phyloP scores from a whole-genome alignment of 106 monocot genomes.

The Platanthera zijinensis region DNA sequence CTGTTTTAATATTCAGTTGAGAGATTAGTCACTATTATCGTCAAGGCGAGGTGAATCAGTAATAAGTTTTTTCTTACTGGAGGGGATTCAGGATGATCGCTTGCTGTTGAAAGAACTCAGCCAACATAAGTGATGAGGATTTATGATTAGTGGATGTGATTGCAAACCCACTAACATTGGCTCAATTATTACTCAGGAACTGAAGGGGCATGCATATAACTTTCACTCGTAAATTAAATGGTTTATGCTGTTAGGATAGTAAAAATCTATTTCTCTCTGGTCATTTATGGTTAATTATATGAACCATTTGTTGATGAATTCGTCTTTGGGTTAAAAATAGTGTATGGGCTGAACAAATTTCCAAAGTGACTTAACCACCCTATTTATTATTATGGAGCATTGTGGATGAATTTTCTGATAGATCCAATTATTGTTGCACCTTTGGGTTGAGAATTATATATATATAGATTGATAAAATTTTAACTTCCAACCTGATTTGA shows the following conservation, averaged over 20 bases:
- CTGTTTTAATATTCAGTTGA: background rate
- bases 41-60: background rate
- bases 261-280: background rate
- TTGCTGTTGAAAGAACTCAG: background rate
- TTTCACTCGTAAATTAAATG: background rate
- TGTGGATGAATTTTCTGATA: background rate
- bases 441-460: no score
- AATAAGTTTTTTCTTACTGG: background rate
- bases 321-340: background rate
- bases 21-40: background rate
- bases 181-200: background rate
- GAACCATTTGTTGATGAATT: background rate
- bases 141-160: background rate
- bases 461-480: no score
- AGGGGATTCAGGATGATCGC: background rate
- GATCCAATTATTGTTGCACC: background rate
- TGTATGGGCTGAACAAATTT: background rate
- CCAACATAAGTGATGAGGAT: background rate
- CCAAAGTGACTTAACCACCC: background rate
- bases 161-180: background rate
- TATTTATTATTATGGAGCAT: background rate
- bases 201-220: background rate
- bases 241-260: background rate
- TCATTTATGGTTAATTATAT: background rate
- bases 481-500: background rate